Evolutionary conservation across 75 land plant genomes (phyloP).

Genomic region (Isoetes taiwanensis): DNA sequence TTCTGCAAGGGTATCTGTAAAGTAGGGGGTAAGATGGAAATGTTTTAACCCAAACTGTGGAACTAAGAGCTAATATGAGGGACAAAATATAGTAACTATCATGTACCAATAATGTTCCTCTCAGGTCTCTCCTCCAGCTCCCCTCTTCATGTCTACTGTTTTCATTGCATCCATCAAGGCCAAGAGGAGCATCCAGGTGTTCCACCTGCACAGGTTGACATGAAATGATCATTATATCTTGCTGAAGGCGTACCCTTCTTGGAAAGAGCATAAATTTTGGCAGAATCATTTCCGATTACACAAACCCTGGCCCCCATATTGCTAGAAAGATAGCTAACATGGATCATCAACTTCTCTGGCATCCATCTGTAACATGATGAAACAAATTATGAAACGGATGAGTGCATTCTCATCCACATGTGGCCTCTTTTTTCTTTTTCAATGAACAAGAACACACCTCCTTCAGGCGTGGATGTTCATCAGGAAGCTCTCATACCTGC

Average conservation of each 20-base stretch:
- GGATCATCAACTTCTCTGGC: constrained; percentile 63
- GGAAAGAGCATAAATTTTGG: not conserved
- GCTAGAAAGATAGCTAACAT: constrained; percentile 52
- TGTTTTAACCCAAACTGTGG: not conserved
- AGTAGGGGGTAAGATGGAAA: not conserved
- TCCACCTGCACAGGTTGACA: constrained; percentile 23
- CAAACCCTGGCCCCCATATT: constrained; percentile 64
- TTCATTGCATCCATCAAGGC: not conserved
- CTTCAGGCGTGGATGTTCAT: constrained; percentile 45
- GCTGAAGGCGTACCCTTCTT: not conserved
- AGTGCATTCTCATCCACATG: not conserved
- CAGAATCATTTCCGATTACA: not conserved
- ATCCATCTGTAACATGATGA: constrained; percentile 38
- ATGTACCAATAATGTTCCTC: constrained; percentile 69
- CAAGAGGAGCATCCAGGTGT: constrained; percentile 24
- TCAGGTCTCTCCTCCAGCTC: constrained; percentile 28
- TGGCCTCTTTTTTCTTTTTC: no score
- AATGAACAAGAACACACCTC: constrained; percentile 41
- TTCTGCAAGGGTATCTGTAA: constrained; percentile 72
- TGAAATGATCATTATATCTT: not conserved
- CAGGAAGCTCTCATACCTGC: constrained; percentile 66
- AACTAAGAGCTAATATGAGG: not conserved
- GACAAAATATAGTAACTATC: not conserved
- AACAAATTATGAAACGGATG: not conserved
- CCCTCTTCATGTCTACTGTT: constrained; percentile 26